phyloP scores from a whole-genome alignment of 176 grass and related monocot genomes.

The bread wheat (Triticum aestivum) region DNA sequence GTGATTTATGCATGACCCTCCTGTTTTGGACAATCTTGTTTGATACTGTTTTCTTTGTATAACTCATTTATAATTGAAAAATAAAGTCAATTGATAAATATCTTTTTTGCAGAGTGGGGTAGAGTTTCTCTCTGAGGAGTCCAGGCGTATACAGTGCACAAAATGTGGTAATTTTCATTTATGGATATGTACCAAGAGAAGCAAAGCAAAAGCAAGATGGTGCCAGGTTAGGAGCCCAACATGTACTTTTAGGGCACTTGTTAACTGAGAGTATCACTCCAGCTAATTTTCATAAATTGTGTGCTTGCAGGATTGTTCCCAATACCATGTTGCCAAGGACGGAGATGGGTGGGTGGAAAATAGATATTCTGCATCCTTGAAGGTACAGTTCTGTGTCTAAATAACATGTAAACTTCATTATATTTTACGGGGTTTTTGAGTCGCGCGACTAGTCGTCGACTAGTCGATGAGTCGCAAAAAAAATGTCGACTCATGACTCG shows the following conservation, averaged over 20 bases:
- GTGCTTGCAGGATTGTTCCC: slow-evolving; percentile 69
- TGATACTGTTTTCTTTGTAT: not conserved
- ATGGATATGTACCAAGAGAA: slow-evolving; percentile 98
- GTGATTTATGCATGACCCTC: not conserved
- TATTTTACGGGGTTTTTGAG: not conserved
- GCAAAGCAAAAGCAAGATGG: slow-evolving; percentile 90
- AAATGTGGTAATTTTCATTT: slow-evolving; percentile 97
- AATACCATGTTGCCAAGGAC: slow-evolving; percentile 91
- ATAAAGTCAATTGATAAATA: slow-evolving; percentile 10
- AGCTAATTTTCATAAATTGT: slow-evolving; percentile 28
- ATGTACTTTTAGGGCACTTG: slow-evolving; percentile 29
- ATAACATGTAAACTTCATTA: not conserved
- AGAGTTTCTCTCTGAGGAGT: slow-evolving; percentile 90
- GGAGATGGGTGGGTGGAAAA: slow-evolving; percentile 99
- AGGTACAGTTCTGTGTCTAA: slow-evolving; percentile 44
- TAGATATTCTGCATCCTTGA: slow-evolving; percentile 54
- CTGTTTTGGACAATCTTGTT: not conserved
- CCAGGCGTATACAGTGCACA: slow-evolving; percentile 93
- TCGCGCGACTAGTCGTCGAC: too few species aligned
- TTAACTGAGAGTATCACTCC: not conserved
- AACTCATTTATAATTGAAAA: not conserved
- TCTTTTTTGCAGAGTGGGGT: slow-evolving; percentile 60
- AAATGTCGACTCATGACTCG: too few species aligned
- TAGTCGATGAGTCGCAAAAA: too few species aligned
- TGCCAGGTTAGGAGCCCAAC: slow-evolving; percentile 62